These are phyloP conservation scores for Gnaphalium uliginosum DNA, from an alignment of 129 eudicot genomes.

Conservation along the genomic window DNA sequence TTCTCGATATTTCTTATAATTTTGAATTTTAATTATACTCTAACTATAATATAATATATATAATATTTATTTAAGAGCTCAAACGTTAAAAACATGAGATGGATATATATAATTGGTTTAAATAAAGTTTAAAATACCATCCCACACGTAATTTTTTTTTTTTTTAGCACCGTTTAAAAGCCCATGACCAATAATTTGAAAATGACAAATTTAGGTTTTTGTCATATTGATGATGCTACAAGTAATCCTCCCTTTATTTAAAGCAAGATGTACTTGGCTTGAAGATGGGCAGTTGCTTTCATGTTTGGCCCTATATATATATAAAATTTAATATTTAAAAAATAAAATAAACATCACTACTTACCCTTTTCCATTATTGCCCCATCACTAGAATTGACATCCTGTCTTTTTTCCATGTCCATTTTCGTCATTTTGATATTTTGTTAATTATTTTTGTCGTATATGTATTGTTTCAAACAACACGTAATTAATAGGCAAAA, in stretches of 20 bases:
- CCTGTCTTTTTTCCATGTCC: constrained; percentile 18
- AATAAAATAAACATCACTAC: constrained; percentile 16
- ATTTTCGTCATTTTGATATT: constrained; percentile 19
- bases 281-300: constrained; percentile 43
- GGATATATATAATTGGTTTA: not conserved
- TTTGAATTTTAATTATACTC: not conserved
- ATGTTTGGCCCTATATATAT: constrained; percentile 34
- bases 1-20: not conserved
- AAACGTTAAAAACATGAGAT: constrained; percentile 20
- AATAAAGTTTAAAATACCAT: constrained; percentile 14
- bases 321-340: not conserved
- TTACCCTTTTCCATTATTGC: constrained; percentile 32
- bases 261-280: constrained; percentile 38
- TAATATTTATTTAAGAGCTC: not conserved
- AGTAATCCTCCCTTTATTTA: constrained; percentile 31
- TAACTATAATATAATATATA: constrained; percentile 18
- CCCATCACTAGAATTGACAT: constrained; percentile 38
- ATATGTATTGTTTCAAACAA: not conserved
- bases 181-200: constrained; percentile 42
- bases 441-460: constrained; percentile 18
- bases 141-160: constrained; percentile 24
- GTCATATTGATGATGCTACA: constrained; percentile 35
- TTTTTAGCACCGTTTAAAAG: constrained; percentile 8
- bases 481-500: not conserved
- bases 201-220: constrained; percentile 37